phyloP scores from a whole-genome alignment of 495 filamentous ascomycete species.

The Neurospora hispaniola region DNA sequence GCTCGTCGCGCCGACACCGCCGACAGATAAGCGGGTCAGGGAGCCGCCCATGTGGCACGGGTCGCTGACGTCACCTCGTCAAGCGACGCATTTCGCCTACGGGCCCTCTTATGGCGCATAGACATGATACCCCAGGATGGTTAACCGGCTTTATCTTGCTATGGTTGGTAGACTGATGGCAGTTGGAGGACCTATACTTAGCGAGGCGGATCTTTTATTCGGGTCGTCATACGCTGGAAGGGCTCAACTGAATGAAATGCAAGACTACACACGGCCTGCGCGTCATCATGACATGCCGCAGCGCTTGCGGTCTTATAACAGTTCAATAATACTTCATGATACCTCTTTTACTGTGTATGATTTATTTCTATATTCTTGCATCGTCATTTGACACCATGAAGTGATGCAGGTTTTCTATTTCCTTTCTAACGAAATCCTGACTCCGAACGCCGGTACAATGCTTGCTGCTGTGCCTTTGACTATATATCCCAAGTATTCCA shows the following conservation, averaged over 20 bases:
- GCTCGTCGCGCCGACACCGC: conserved; percentile 21
- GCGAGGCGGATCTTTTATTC: conserved; percentile 11
- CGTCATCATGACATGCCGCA: conserved; percentile 15
- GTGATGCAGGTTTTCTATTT: neutral
- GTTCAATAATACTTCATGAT: conserved; percentile 6
- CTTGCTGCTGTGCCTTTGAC: neutral
- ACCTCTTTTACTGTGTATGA: neutral
- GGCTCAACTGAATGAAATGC: conserved; percentile 9
- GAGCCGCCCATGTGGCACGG: conserved; percentile 8
- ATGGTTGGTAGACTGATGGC: conserved; percentile 4
- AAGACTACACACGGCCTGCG: conserved; percentile 14
- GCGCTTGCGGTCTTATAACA: conserved; percentile 13
- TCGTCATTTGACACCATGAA: neutral
- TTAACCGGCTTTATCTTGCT: conserved; percentile 10
- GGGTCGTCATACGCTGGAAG: conserved; percentile 11
- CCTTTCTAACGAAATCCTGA: neutral
- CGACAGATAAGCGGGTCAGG: conserved; percentile 4
- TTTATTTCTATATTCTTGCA: neutral
- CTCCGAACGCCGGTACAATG: conserved; percentile 1
- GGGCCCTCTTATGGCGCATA: conserved; percentile 11
- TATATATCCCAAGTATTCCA: neutral
- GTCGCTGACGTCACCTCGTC: neutral
- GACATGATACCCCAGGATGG: conserved; percentile 23
- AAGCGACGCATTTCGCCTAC: neutral
- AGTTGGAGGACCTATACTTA: conserved; percentile 9